Evolutionary conservation across 1,284 basidiomycete species (phyloP), one percentile per base, ranked within the genome.

Genomic region (Dichomitus squalens): DNA sequence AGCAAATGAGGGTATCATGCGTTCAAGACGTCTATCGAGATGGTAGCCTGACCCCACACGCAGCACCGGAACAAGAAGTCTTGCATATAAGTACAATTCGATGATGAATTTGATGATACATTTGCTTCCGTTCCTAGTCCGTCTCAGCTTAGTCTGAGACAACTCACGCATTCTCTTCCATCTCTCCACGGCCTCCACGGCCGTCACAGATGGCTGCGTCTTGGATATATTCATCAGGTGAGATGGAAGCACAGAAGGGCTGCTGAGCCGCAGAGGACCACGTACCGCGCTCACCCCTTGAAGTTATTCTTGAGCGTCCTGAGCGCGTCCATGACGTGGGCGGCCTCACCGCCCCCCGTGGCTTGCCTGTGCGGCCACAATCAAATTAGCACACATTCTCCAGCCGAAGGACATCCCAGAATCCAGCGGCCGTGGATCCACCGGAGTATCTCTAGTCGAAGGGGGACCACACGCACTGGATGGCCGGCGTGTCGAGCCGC

Each of bases 301-400:
- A 85, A 92, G 59, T 81, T 80, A 72, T 97, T 97, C 84, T 98
- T 98, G 79, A 87, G 78, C 53, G 88, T 84, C 51, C 95, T 78
- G 49, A 98, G 75, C 52, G 80, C 79, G 59, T 83, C 81, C 86
- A 97, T 95, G 38, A 92, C 79, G 7, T 76, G 77, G 49, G 80
- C 77, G 6, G 81, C 71, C n/a, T 82, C 73, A 4, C 77, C 75
- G 33, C 74, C 76, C 4, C 79, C 76, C 0, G 83, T 83, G 0
- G 81, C 79, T 50, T 75, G 73, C 68, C 82, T 82, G 67, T 35
- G 56, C 38, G 16, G 44, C 48, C 25, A n/a, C 40, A 35, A 7
- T 4, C 44, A 18, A 11, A 25, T 65, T 36, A 60, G 54, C 21
- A n/a, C 25, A n/a, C n/a, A 20, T 18, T 12, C 8, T 25, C 38